phyloP scores from a whole-genome alignment of 208 protist genomes.

The Tritrichomonas musculus region DNA sequence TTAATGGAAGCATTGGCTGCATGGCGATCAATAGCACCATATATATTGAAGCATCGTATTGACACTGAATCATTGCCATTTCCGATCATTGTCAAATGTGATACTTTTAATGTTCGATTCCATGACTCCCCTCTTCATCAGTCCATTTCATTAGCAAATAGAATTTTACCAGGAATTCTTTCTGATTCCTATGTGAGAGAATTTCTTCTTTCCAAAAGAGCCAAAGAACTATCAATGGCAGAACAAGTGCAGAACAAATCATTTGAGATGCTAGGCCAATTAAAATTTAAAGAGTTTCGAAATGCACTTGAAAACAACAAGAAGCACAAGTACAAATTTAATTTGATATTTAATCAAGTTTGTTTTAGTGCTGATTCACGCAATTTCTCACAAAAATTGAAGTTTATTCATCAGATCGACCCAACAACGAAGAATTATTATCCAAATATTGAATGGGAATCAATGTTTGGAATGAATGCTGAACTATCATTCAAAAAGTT shows the following conservation, averaged over 20 bases:
- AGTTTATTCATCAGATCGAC: background rate
- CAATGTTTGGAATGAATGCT: background rate
- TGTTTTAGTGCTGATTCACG: background rate
- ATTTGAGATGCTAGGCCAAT: background rate
- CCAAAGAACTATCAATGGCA: background rate
- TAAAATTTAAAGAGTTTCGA: background rate
- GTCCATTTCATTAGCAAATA: background rate
- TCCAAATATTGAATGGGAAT: conserved; percentile 5
- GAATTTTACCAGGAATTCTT: background rate
- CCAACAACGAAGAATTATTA: background rate
- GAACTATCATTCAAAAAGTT: background rate
- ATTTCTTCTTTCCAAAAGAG: background rate
- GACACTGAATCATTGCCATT: background rate
- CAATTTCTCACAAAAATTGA: background rate
- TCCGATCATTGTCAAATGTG: background rate
- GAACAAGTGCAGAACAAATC: background rate
- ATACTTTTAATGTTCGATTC: background rate
- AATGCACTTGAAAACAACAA: background rate
- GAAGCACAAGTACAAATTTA: background rate
- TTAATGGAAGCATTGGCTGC: background rate
- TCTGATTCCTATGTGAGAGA: background rate
- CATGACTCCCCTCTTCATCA: background rate
- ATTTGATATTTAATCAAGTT: background rate
- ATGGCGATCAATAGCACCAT: background rate
- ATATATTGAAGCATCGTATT: background rate